Evolutionary conservation across 1,284 basidiomycete species (phyloP), one percentile per base, ranked within the genome.

Genomic region (Sparassis latifolia): DNA sequence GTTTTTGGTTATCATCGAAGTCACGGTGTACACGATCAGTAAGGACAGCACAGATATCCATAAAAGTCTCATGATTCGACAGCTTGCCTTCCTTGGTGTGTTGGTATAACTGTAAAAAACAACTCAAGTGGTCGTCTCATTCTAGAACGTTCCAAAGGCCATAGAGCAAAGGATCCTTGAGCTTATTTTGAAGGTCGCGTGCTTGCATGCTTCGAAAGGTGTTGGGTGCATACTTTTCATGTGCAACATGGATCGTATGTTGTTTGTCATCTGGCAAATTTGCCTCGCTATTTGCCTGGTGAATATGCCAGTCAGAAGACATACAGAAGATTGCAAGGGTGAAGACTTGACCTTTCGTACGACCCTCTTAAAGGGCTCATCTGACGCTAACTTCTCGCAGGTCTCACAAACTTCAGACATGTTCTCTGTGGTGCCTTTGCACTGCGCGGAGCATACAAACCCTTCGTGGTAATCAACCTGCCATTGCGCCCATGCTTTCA

Each of bases 101-200:
- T 12, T 52, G 39, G 31, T 45, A 52, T 0, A 52, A 47, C 27
- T 29, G 2, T 4, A 52, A 33, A 29, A 52, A 52, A 28, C 46
- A 35, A 2, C 20, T 38, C 4, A 31, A 32, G 10, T 28, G 33
- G 12, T 52, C 35, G n/a, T 44, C 10, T 6, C 32, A 27, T 28
- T 47, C 46, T n/a, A 52, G 35, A n/a, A 42, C 29, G 32, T 27
- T 47, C 31, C 27, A 48, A 10, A 52, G n/a, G 3, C 28, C 27
- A 5, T 30, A 48, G 9, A 47, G 37, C n/a, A 38, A 6, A 0
- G 46, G 42, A 30, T 48, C 50, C 7, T 10, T 0, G 28, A 48
- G 12, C 42, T 33, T 40, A 5, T 28, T 31, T n/a, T 48, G 37
- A 1, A 48, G 35, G 4, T 7, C 35, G 12, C 35, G 35, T 12